phyloP scores from a whole-genome alignment of 2,329 filamentous ascomycete genomes.

The Zasmidium citrigriseum region DNA sequence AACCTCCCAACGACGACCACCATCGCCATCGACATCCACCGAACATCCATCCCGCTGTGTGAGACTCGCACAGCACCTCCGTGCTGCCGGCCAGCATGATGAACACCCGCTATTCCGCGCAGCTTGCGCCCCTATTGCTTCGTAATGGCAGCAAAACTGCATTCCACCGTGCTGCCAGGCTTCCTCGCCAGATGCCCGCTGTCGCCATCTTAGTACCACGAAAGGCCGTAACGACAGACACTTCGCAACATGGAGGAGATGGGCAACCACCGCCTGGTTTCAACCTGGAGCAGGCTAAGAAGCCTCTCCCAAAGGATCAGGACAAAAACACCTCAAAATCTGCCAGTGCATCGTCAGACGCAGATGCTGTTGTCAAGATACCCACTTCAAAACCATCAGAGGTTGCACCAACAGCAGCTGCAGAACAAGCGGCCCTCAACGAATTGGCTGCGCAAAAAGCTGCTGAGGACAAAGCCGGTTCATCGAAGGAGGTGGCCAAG shows the following conservation, averaged over 20 bases:
- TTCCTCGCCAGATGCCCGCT: conserved; percentile 56
- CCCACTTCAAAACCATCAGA: conserved; percentile 44
- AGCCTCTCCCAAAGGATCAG: conserved; percentile 67
- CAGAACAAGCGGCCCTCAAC: conserved; percentile 54
- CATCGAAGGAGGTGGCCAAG: conserved; percentile 61
- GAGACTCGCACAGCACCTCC: conserved; percentile 8
- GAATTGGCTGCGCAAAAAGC: conserved; percentile 65
- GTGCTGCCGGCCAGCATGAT: conserved; percentile 44
- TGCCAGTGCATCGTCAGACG: conserved; percentile 7
- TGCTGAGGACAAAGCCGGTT: conserved; percentile 47
- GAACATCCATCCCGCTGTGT: conserved; percentile 2
- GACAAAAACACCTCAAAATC: conserved; percentile 32
- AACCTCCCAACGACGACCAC: conserved; percentile 2
- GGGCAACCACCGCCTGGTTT: conserved; percentile 79
- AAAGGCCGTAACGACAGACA: conserved; percentile 56
- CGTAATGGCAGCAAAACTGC: conserved; percentile 45
- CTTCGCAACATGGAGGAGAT: conserved; percentile 48
- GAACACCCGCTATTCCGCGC: conserved; percentile 42
- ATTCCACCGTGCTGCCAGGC: conserved; percentile 41
- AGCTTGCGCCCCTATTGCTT: conserved; percentile 50
- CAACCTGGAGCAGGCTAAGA: conserved; percentile 86
- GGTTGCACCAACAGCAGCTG: conserved; percentile 49
- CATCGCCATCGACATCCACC: conserved; percentile 5
- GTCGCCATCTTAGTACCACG: conserved; percentile 60
- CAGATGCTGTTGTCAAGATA: conserved; percentile 31